These are phyloP conservation scores for Trametes coccinea DNA, from an alignment of 768 basidiomycete genomes.

Conservation along the genomic window DNA sequence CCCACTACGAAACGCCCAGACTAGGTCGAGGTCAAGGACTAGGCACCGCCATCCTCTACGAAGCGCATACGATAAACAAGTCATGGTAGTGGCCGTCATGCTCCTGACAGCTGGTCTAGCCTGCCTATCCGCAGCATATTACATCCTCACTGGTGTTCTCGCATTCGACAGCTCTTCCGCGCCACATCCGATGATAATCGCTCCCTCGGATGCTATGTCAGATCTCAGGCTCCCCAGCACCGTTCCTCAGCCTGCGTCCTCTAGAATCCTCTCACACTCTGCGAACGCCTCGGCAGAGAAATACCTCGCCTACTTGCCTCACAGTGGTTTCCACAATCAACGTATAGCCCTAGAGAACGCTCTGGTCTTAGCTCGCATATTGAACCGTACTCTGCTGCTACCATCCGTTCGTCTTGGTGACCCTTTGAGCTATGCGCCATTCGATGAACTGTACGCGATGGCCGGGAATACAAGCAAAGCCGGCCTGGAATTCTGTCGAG, in stretches of 20 bases:
- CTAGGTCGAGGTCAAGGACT: background rate
- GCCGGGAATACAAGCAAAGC: slow-evolving; percentile 45
- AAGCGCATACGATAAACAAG: slow-evolving; percentile 19
- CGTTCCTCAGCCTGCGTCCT: background rate
- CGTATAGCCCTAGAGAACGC: slow-evolving; percentile 87
- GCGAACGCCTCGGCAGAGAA: slow-evolving; percentile 27
- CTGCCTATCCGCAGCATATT: slow-evolving; percentile 22
- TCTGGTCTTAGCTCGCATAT: slow-evolving; percentile 62
- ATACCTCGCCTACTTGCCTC: slow-evolving; percentile 77
- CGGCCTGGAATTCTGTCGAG: slow-evolving; percentile 53
- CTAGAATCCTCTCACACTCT: background rate
- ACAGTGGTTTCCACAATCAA: slow-evolving; percentile 86
- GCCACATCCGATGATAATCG: too few species aligned
- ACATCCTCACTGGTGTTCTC: slow-evolving; percentile 13
- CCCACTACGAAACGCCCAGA: background rate
- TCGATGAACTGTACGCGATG: slow-evolving; percentile 22
- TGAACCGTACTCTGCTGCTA: slow-evolving; percentile 77
- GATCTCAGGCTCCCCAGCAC: background rate
- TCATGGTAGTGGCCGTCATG: slow-evolving; percentile 20
- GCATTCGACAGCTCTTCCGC: background rate
- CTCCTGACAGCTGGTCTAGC: slow-evolving; percentile 19
- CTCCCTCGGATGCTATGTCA: background rate
- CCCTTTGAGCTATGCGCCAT: slow-evolving; percentile 43
- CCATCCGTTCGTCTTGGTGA: slow-evolving; percentile 72
- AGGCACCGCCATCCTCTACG: background rate